Base-by-base conservation (phyloP, 495 filamentous ascomycete genomes). In the Arthonia radiata region DNA sequence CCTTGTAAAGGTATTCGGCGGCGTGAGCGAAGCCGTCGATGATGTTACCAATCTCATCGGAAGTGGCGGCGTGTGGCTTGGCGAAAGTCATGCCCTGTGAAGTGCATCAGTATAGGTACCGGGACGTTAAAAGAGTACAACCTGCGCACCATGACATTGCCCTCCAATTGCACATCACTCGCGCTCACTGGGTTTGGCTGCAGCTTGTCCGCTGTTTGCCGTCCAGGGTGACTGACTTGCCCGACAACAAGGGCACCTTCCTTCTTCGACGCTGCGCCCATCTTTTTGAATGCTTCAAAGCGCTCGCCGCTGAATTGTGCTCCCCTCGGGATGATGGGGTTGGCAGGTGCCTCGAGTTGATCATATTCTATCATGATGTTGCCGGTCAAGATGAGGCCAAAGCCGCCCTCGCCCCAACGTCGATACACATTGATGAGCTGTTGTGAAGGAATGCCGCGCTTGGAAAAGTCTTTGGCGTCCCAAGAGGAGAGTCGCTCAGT, bases 181-280 rank as follows among this genome's bases (percentile, higher is more conserved):
- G 68, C 65, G 11, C 56, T 61, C 18, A 75, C 47, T 0, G 68
- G 62, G 36, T 70, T 34, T 17, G 43, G 37, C 31, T 70, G 59
- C 23, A 69, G 46, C 5, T 29, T 42, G 9, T 45, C 37, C 5
- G 41, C 27, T 9, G 47, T 50, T 41, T 75, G 66, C 4, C 69
- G 63, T 9, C 68, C 67, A 0, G 66, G 65, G 40, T 72, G 68
- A 36, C 51, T 59, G 28, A 72, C 46, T 37, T 74, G 68, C 4
- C 46, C 60, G 17, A 71, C 39, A 23, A 67, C 48, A 18, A 74
- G 44, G 30, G 41, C 46, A 15, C 67, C 64, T 26, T 65, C 43
- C 16, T 43, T 48, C 37, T 64, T 71, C 13, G 48, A 50, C 3
- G 34, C 48, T 0, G 36, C 30, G 0, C 57, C 64, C 17, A 71